A percentile compares a stretch with the other conserved stretches of the same genome.
Evolutionary conservation across 2,329 filamentous ascomycete species (phyloP).

Genomic region (Colletotrichum tamarilloi): DNA sequence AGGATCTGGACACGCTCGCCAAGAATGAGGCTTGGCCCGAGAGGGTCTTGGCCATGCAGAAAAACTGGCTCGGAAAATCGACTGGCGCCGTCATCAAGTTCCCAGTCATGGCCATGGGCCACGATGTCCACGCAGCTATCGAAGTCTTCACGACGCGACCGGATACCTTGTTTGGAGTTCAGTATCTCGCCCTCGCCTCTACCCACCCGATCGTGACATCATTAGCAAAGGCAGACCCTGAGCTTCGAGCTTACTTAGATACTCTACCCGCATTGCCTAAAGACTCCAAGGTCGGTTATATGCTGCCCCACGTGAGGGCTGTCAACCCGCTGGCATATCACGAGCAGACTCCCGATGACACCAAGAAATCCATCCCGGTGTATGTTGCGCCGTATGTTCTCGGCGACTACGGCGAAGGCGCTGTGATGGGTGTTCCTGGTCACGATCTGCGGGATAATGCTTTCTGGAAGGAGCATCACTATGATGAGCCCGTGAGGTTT

Average conservation of each 20-base stretch:
- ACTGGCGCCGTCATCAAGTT: constrained; percentile 80
- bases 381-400: constrained; percentile 89
- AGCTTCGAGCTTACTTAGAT: constrained; percentile 76
- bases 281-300: constrained; percentile 75
- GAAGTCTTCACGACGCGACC: constrained; percentile 87
- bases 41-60: constrained; percentile 83
- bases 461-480: constrained; percentile 81
- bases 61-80: constrained; percentile 88
- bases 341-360: constrained; percentile 59
- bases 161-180: constrained; percentile 88
- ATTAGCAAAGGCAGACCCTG: constrained; percentile 68
- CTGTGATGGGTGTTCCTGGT: constrained; percentile 91
- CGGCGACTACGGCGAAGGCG: constrained; percentile 86
- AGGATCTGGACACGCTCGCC: constrained; percentile 75
- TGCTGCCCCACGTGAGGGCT: constrained; percentile 70
- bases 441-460: constrained; percentile 83
- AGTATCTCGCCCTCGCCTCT: constrained; percentile 84
- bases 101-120: constrained; percentile 60
- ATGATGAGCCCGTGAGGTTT: constrained; percentile 67
- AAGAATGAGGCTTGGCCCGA: constrained; percentile 80
- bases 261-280: constrained; percentile 65
- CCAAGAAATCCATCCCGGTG: constrained; percentile 72
- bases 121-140: constrained; percentile 59
- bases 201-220: constrained; percentile 75
- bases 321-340: constrained; percentile 74